Percentiles rank a stretch among this genome's conserved stretches.
phyloP scores from a whole-genome alignment of 139 green algal species.

The Yamagishiella unicocca region DNA sequence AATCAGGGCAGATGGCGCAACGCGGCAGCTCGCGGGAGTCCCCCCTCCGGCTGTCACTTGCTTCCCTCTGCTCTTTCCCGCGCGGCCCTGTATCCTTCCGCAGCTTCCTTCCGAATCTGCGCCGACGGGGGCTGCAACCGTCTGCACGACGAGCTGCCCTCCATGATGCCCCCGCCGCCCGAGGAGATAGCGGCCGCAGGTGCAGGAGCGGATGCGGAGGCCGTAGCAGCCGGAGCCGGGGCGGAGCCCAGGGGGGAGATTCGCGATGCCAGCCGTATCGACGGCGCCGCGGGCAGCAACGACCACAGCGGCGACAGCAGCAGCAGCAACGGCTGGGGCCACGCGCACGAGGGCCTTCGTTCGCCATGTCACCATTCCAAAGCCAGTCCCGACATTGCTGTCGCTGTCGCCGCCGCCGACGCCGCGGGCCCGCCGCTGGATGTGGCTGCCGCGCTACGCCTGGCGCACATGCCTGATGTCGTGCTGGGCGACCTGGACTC shows the following conservation, averaged over 20 bases:
- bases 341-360: too few species aligned
- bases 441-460: conserved; percentile 13
- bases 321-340: background rate
- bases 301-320: background rate
- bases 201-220: background rate
- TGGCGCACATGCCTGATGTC: conserved; percentile 71
- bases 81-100: background rate
- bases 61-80: background rate
- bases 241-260: too few species aligned
- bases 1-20: too few species aligned
- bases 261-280: too few species aligned
- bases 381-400: too few species aligned
- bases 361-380: too few species aligned
- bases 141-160: conserved; percentile 85
- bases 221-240: too few species aligned
- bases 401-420: too few species aligned
- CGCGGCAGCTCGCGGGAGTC: too few species aligned
- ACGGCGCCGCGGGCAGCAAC: background rate
- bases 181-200: conserved; percentile 7
- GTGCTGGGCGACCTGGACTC: conserved; percentile 94
- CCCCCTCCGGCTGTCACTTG: too few species aligned
- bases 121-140: conserved; percentile 95
- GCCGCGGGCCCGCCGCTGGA: too few species aligned
- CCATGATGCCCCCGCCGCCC: conserved; percentile 52
- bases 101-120: conserved; percentile 83